Conservation (phyloP, 176 grass and related monocot species). For the Triticum aestivum region IWGSC_CS_RefSeq_v2.1 NC_057811.1:19113615-19114114, state of each 20-base stretch:
- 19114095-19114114: too few relatives aligned
- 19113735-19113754: slow-evolving; percentile 47
- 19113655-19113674: slow-evolving; percentile 74
- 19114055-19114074: too few relatives aligned
- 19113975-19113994: too few relatives aligned
- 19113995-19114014: not conserved
- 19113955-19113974: not conserved
- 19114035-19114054: too few relatives aligned
- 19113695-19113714: slow-evolving; percentile 94
- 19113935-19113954: not conserved
- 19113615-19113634: slow-evolving; percentile 69
- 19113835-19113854: not conserved
- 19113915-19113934: not conserved
- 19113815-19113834: not conserved
- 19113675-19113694: slow-evolving; percentile 78
- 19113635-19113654: slow-evolving; percentile 71
- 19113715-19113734: slow-evolving; percentile 95
- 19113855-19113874: not conserved
- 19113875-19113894: slow-evolving; percentile 19
- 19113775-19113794: not conserved
- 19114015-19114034: not conserved
- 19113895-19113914: slow-evolving; percentile 13
- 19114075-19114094: too few relatives aligned
- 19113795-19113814: not conserved
- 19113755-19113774: not conserved